These are phyloP conservation scores for Tricholoma terreum DNA, from an alignment of 768 basidiomycete species.

Conservation along the genomic window DNA sequence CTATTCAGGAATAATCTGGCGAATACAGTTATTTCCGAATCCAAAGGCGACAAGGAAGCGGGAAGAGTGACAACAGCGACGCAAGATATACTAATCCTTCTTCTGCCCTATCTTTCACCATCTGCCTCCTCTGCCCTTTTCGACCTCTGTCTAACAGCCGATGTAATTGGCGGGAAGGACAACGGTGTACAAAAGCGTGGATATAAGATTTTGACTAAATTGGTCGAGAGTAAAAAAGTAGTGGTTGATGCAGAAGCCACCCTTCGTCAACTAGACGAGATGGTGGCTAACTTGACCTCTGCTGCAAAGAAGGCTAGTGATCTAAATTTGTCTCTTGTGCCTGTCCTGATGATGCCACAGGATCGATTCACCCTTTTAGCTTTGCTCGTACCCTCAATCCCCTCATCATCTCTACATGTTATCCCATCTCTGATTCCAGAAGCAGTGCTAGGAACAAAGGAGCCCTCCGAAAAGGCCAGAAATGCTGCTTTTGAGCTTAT, in stretches of 20 bases:
- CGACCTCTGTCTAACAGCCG: conserved; percentile 59
- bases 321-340: neutral
- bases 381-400: conserved; percentile 63
- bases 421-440: conserved; percentile 91
- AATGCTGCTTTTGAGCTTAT: conserved; percentile 87
- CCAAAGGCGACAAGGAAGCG: conserved; percentile 31
- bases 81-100: conserved; percentile 81
- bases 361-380: conserved; percentile 82
- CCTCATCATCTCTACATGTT: conserved; percentile 71
- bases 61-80: conserved; percentile 59
- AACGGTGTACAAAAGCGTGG: conserved; percentile 93
- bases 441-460: conserved; percentile 92
- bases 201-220: conserved; percentile 80
- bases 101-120: conserved; percentile 70
- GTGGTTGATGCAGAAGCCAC: conserved; percentile 52
- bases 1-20: conserved; percentile 66
- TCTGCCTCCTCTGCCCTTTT: conserved; percentile 64
- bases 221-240: conserved; percentile 64
- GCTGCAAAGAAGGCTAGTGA: conserved; percentile 80
- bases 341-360: conserved; percentile 32
- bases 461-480: conserved; percentile 91
- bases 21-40: conserved; percentile 17
- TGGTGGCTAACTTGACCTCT: conserved; percentile 61
- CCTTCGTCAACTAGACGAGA: conserved; percentile 62
- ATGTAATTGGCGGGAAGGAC: conserved; percentile 73